Evolutionary conservation across 371 early-diverging fungal species (phyloP).

Genomic region (Apophysomyces trapeziformis): DNA sequence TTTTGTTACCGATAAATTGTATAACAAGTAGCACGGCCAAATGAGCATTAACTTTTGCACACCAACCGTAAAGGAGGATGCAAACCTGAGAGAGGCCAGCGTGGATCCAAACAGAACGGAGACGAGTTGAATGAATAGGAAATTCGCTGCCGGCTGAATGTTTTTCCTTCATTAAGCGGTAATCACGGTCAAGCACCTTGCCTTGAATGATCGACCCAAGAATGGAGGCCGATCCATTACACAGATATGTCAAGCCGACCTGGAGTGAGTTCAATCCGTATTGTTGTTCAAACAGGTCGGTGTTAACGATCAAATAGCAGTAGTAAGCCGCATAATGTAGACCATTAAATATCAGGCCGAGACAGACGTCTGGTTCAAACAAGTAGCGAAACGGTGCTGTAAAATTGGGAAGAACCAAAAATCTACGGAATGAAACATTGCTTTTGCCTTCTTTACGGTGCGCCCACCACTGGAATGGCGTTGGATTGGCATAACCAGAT

Average conservation of each 20-base stretch:
- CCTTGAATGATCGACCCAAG: constrained; percentile 20
- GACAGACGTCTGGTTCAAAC: constrained; percentile 19
- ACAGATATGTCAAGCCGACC: constrained; percentile 25
- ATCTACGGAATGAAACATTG: constrained; percentile 1
- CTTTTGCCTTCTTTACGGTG: constrained; percentile 3
- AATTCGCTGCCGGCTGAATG: constrained; percentile 20
- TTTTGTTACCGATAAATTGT: constrained; percentile 22
- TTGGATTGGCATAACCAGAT: constrained; percentile 32
- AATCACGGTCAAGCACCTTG: constrained; percentile 15
- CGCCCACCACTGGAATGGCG: constrained; percentile 27
- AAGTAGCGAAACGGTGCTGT: constrained; percentile 20
- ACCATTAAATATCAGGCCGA: constrained; percentile 16
- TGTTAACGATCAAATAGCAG: constrained; percentile 9
- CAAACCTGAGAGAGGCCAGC: constrained; percentile 11
- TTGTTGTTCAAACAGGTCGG: constrained; percentile 12
- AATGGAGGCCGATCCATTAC: constrained; percentile 17
- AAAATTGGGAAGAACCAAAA: constrained; percentile 19
- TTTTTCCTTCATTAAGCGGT: constrained; percentile 7
- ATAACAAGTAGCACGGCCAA: constrained; percentile 21
- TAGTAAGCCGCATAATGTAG: constrained; percentile 21
- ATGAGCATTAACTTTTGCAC: constrained; percentile 7
- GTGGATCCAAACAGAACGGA: constrained; percentile 17
- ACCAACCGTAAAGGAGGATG: constrained; percentile 26
- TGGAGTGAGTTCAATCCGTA: constrained; percentile 24
- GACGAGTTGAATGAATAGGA: constrained; percentile 22